phyloP scores from a whole-genome alignment of 805 yeast genomes.

The Lachancea kluyveri region DNA sequence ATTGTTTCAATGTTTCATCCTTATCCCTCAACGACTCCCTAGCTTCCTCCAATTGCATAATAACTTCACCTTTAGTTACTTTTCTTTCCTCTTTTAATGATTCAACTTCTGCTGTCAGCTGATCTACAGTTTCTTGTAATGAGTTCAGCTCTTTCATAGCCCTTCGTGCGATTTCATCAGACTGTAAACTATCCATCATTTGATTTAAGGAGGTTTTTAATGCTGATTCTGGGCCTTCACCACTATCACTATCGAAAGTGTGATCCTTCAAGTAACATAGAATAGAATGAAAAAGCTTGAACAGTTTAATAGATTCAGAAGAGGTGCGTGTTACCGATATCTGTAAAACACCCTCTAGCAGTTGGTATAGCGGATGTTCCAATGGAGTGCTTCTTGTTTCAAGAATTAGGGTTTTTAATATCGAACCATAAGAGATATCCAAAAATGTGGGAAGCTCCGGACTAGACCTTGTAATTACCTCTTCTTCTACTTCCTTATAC shows the following conservation, averaged over 20 bases:
- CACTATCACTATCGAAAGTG: conserved; percentile 45
- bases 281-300: conserved; percentile 44
- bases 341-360: conserved; percentile 46
- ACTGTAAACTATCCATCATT: conserved; percentile 62
- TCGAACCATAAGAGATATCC: conserved; percentile 19
- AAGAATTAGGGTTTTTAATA: conserved; percentile 15
- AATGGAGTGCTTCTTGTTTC: conserved; percentile 52
- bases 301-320: conserved; percentile 35
- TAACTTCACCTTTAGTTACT: conserved; percentile 47
- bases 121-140: conserved; percentile 41
- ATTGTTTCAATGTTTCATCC: conserved; percentile 51
- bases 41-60: conserved; percentile 57
- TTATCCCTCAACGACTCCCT: conserved; percentile 52
- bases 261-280: conserved; percentile 61
- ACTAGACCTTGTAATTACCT: conserved; percentile 20
- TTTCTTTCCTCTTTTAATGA: conserved; percentile 65
- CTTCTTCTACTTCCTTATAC: conserved; percentile 38
- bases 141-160: conserved; percentile 59
- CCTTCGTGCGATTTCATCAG: conserved; percentile 79
- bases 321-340: conserved; percentile 51
- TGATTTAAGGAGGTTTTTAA: conserved; percentile 72
- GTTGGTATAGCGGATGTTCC: conserved; percentile 53
- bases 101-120: conserved; percentile 50
- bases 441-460: conserved; percentile 33
- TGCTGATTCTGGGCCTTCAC: conserved; percentile 48